Evolutionary conservation across 1,284 basidiomycete genomes (phyloP).

Genomic region (Ganoderma sinense): DNA sequence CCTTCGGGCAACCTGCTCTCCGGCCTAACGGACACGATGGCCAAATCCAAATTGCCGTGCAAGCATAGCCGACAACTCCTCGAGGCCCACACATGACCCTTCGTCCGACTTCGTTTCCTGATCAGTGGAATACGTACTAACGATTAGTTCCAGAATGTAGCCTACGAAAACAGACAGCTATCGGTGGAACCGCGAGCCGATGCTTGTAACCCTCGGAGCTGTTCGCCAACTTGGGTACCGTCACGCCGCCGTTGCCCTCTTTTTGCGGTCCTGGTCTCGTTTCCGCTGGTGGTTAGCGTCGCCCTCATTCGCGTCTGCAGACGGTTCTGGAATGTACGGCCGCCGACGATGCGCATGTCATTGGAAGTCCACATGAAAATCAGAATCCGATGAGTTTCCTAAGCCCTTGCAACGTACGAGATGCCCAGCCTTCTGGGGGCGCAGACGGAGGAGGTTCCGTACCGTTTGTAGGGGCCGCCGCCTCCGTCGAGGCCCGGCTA

Average conservation of each 20-base stretch:
- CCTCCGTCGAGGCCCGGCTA: constrained; percentile 25
- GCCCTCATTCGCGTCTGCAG: constrained; percentile 20
- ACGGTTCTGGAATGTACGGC: constrained; percentile 13
- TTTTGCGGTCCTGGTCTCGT: constrained; percentile 36
- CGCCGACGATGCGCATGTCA: constrained; percentile 30
- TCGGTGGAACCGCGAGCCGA: constrained; percentile 2
- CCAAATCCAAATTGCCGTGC: constrained; percentile 17
- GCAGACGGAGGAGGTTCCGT: constrained; percentile 70
- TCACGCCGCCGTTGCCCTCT: constrained; percentile 32
- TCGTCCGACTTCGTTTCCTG: constrained; percentile 16
- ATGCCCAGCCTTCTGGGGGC: constrained; percentile 67
- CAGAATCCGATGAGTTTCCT: constrained; percentile 74
- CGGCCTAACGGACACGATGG: constrained; percentile 14
- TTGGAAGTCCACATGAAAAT: constrained; percentile 56
- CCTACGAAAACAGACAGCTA: constrained; percentile 27
- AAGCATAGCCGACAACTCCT: constrained; percentile 18
- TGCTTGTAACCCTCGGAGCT: constrained; percentile 13
- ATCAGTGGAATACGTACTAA: constrained; percentile 31
- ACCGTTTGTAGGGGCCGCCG: constrained; percentile 66
- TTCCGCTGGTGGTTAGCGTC: constrained; percentile 29
- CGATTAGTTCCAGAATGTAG: constrained; percentile 30
- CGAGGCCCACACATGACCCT: constrained; percentile 26
- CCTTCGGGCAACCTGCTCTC: constrained; percentile 18
- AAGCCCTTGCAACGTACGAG: constrained; percentile 71
- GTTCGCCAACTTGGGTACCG: constrained; percentile 1